These are phyloP conservation scores for Epichloe brachyelytri DNA, from an alignment of 2,329 filamentous ascomycete species.

Conservation along the genomic window DNA sequence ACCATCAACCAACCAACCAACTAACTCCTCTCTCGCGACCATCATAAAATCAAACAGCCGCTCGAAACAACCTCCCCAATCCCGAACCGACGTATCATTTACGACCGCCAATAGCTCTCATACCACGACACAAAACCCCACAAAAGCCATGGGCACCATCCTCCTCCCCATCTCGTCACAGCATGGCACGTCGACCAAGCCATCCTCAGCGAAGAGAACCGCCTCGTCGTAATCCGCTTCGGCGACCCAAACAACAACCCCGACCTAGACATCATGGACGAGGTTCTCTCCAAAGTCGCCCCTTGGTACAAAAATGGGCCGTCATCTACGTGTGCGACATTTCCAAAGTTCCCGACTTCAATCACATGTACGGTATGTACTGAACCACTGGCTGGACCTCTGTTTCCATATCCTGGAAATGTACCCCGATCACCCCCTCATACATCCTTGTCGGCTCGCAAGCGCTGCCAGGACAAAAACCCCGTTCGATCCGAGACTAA, in stretches of 20 bases:
- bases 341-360: constrained; percentile 84
- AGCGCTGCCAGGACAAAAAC: too few relatives aligned
- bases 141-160: constrained; percentile 55
- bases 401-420: background rate
- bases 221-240: constrained; percentile 87
- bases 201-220: constrained; percentile 77
- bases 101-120: background rate
- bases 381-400: too few relatives aligned
- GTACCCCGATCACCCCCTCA: too few relatives aligned
- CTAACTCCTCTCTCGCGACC: too few relatives aligned
- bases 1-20: too few relatives aligned
- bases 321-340: constrained; percentile 91
- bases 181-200: constrained; percentile 99
- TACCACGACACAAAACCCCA: background rate
- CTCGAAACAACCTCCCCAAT: too few relatives aligned
- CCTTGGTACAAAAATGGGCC: constrained; percentile 85
- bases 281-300: constrained; percentile 87
- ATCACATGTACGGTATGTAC: constrained; percentile 68
- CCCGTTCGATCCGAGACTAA: background rate
- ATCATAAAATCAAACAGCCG: too few relatives aligned
- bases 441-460: too few relatives aligned
- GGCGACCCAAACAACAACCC: constrained; percentile 53
- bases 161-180: constrained; percentile 77
- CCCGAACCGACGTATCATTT: too few relatives aligned
- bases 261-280: constrained; percentile 69